Conservation (phyloP, 2,329 filamentous ascomycete species). For the Arachnopeziza araneosa region DNA sequence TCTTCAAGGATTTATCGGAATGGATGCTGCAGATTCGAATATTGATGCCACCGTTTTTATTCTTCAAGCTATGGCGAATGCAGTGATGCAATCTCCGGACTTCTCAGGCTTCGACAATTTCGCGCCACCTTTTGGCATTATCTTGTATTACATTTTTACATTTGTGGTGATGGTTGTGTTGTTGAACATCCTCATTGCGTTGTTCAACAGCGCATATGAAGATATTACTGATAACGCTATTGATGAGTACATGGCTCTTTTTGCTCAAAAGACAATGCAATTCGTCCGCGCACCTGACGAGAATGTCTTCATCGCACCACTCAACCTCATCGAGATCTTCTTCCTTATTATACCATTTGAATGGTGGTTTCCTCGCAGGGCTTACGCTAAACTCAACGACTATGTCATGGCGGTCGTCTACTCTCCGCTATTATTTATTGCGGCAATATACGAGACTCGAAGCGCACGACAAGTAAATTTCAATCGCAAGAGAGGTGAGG, state of each 20-base stretch:
- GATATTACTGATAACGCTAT: conserved; percentile 77
- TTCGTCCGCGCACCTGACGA: conserved; percentile 96
- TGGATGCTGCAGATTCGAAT: conserved; percentile 76
- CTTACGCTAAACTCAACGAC: conserved; percentile 81
- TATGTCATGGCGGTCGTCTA: conserved; percentile 83
- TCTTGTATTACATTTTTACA: conserved; percentile 96
- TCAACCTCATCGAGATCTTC: conserved; percentile 89
- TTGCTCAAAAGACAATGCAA: conserved; percentile 90
- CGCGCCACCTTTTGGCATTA: conserved; percentile 84
- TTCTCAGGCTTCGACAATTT: conserved; percentile 87
- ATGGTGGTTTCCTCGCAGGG: conserved; percentile 77
- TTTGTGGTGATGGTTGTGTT: conserved; percentile 94
- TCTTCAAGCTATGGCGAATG: conserved; percentile 77
- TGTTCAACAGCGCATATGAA: conserved; percentile 95
- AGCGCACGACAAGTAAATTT: conserved; percentile 60
- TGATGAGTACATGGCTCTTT: conserved; percentile 92
- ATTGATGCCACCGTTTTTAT: conserved; percentile 66
- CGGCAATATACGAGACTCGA: conserved; percentile 65
- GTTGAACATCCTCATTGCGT: conserved; percentile 91
- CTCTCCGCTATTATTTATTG: conserved; percentile 73
- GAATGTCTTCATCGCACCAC: conserved; percentile 94
- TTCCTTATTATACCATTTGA: conserved; percentile 75
- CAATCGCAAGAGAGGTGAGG: conserved; percentile 76
- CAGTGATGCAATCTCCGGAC: conserved; percentile 86
- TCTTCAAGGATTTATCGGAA: conserved; percentile 87